Conservation (phyloP, 768 basidiomycete genomes). For the Lactarius sp. region DNA sequence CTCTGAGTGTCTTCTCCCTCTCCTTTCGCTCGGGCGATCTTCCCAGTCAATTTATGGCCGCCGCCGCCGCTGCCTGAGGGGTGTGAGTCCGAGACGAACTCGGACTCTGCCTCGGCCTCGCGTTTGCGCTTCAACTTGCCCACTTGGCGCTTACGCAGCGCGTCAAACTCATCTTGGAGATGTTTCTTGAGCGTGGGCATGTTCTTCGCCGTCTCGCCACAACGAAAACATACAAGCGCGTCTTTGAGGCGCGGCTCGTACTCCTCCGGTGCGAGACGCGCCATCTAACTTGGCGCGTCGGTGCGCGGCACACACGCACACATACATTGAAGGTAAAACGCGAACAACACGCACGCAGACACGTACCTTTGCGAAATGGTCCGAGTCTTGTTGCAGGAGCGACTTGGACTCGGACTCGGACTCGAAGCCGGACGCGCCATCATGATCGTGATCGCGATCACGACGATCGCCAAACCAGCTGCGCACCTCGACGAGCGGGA, state of each 20-base stretch:
- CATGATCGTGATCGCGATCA: constrained; percentile 29
- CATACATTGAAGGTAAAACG: neutral
- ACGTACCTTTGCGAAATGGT: constrained; percentile 50
- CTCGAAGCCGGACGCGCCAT: too few relatives aligned
- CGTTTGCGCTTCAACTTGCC: constrained; percentile 20
- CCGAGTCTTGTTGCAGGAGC: constrained; percentile 16
- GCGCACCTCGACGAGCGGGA: constrained; percentile 71
- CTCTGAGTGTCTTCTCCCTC: neutral
- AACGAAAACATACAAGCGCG: constrained; percentile 64
- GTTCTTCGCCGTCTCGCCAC: constrained; percentile 56
- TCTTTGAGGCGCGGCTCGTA: constrained; percentile 69
- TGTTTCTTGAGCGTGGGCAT: constrained; percentile 74
- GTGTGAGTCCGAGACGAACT: neutral
- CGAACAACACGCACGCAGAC: neutral
- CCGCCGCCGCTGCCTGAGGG: neutral
- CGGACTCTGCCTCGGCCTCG: neutral
- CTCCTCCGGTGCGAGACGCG: constrained; percentile 43
- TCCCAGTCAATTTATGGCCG: neutral
- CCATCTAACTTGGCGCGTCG: constrained; percentile 39
- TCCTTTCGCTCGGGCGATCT: neutral
- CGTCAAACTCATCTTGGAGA: constrained; percentile 67
- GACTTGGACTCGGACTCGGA: too few relatives aligned
- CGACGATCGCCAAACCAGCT: constrained; percentile 59
- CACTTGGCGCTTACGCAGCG: constrained; percentile 10
- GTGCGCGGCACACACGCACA: neutral